Percentiles rank a stretch among this genome's conserved stretches.
phyloP scores from a whole-genome alignment of 1,284 basidiomycete genomes.

The Ceratobasidium theobromae region DNA sequence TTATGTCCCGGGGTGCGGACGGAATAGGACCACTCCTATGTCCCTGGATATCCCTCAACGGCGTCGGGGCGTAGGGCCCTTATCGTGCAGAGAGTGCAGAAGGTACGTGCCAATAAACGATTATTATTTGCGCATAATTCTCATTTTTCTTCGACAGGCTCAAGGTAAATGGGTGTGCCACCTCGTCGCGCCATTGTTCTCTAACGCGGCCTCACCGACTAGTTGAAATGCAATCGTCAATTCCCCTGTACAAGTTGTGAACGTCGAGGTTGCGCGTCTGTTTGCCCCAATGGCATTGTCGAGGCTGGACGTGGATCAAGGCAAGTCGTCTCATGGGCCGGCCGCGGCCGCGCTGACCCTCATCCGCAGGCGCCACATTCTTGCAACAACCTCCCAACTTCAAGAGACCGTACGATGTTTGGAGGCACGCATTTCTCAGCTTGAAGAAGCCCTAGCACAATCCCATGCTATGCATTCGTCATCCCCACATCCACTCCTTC shows the following conservation, averaged over 20 bases:
- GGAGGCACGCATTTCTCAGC: slow-evolving; percentile 8
- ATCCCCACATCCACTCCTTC: slow-evolving; percentile 26
- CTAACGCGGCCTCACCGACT: background rate
- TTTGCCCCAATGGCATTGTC: slow-evolving; percentile 25
- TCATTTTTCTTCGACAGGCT: background rate
- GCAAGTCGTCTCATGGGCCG: background rate
- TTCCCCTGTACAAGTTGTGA: slow-evolving; percentile 30
- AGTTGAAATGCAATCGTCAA: slow-evolving; percentile 29
- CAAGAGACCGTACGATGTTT: slow-evolving; percentile 25
- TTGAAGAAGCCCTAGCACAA: slow-evolving; percentile 9
- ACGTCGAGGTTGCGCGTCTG: slow-evolving; percentile 26
- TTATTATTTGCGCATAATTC: background rate
- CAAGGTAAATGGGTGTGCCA: background rate
- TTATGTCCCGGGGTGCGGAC: slow-evolving; percentile 28
- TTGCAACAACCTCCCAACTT: slow-evolving; percentile 24
- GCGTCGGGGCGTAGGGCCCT: slow-evolving; percentile 29
- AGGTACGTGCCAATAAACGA: background rate
- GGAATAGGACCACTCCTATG: slow-evolving; percentile 21
- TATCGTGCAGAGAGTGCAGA: slow-evolving; percentile 26
- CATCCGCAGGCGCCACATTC: slow-evolving; percentile 9
- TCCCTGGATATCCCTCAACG: slow-evolving; percentile 24
- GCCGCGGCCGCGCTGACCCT: background rate
- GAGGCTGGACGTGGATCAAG: slow-evolving; percentile 25
- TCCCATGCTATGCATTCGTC: slow-evolving; percentile 21
- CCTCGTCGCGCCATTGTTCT: background rate